Base-by-base conservation (phyloP, 352 stramenopile genomes). In the Elongisporangium anandrum region DNA sequence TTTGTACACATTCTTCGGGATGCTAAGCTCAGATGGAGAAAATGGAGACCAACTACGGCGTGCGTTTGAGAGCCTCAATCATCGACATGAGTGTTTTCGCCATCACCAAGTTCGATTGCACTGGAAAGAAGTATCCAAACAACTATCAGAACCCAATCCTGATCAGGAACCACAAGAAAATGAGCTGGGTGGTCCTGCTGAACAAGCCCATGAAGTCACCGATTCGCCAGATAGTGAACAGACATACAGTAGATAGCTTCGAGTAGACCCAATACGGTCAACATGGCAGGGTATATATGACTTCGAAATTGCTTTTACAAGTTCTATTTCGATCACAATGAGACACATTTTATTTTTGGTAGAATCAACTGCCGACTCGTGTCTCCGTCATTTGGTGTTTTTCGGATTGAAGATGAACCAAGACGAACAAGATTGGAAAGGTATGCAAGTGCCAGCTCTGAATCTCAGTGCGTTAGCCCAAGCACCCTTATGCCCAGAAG, bases 81-180 rank as follows among this genome's bases (percentile, higher is more conserved):
- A 88, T 60, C 73, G 59, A 19, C 77, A 90, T 24, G 73, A 84
- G 63, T 88, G 80, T 56, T 90, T 79, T 23, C 66, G 68, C 2
- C 63, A 75, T 21, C 72, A 61, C 41, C 67, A 50, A 10, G 66
- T 79, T 45, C 75, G 77, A 7, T 86, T 77, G 19, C 57, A 77
- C 29, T 88, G 73, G 75, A 72, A 72, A 41, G 29, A 41, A 41
- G 9, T 8, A 13, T 13, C 29, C 29, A 41, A 41, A 41, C 5
- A 41, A 8, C 29, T 15, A 41, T 41, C 29, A 41, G 29, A 41
- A 41, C 1, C 29, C 9, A 15, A 15, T 41, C 29, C 29, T 15
- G 5, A 15, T 1, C 29, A 41, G 1, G 4, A 41, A 15, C 4
- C 29, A 15, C 4, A 9, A 9, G 29, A 8, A 15, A 41, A 41